Base-by-base conservation (phyloP, 148 eudicot species). In the Polygonum maritimum region DNA sequence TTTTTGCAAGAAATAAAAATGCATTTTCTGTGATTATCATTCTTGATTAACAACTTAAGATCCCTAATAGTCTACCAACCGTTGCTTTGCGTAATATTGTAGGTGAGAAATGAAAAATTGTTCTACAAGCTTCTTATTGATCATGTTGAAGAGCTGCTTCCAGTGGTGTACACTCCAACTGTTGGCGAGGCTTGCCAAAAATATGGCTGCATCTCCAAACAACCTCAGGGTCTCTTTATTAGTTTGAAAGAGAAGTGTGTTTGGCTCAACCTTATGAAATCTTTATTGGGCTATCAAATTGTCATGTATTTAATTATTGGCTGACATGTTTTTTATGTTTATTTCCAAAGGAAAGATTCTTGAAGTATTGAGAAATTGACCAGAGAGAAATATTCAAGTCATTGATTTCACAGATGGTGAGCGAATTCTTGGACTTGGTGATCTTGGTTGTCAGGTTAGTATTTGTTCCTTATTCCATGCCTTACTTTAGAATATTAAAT, bases 391-490 rank as follows among this genome's bases (percentile, higher is more conserved):
- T 62, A 90, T 95, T 83, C 96, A 92, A 85, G 99, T 95, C 45
- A 92, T 95, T 69, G 97, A 90, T 74, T 96, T 95, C 44, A 95
- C 97, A 3, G 99, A 95, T 39, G 99, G 99, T 47, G 99, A 95
- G 81, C 83, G 99, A 58, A 95, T 95, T 65, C 88, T 95, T 81
- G 99, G 99, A 6, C 99, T 95, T 54, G 99, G 99, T 45, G 99
- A 95, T 80, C 99, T 95, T 70, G 99, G 99, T 31, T 92, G 92
- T 80, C 99, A 95, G 94, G 99, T 92, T 76, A 81, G 72, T 54
- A 52, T 58, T 15, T 80, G 54, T 73, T n/a, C 52, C 14, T 41
- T 41, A 13, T 71, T 71, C 31, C 33, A 21, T 18, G 48, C 48
- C 15, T 71, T 67, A n/a, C 45, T 38, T 38, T 71, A 40, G 33